phyloP scores from a whole-genome alignment of 768 basidiomycete species.

The Leccinum aurantiacum region DNA sequence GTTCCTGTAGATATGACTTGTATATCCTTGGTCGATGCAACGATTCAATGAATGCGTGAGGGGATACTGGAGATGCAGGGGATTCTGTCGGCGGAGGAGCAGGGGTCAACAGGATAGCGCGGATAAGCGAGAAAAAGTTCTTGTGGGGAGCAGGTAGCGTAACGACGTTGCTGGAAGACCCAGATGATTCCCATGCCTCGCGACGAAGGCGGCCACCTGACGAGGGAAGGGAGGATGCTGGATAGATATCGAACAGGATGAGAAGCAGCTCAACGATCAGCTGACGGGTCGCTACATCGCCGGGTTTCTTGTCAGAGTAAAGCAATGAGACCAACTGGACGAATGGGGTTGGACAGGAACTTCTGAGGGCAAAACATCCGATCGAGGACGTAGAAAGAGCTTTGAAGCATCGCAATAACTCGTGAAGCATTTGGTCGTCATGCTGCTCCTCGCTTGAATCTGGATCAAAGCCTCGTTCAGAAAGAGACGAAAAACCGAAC shows the following conservation, averaged over 20 bases:
- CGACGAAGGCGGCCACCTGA: constrained; percentile 39
- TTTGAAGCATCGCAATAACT: constrained; percentile 91
- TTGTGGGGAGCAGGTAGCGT: constrained; percentile 74
- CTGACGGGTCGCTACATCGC: constrained; percentile 86
- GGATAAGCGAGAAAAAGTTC: constrained; percentile 70
- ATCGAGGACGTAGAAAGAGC: constrained; percentile 87
- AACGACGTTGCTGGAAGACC: constrained; percentile 50
- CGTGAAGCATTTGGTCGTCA: constrained; percentile 91
- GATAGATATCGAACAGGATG: constrained; percentile 89
- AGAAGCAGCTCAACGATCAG: constrained; percentile 86
- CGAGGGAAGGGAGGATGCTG: constrained; percentile 63
- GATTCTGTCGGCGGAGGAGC: constrained; percentile 66
- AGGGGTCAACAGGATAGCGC: constrained; percentile 70
- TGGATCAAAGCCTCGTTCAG: constrained; percentile 10
- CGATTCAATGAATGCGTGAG: constrained; percentile 80
- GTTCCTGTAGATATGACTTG: constrained; percentile 78
- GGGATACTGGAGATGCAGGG: constrained; percentile 57
- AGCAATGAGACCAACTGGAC: constrained; percentile 78
- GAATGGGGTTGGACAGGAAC: constrained; percentile 86
- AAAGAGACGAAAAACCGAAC: constrained; percentile 24
- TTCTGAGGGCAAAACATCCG: constrained; percentile 89
- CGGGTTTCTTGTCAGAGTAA: constrained; percentile 98
- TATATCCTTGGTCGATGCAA: constrained; percentile 70
- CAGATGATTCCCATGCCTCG: constrained; percentile 58
- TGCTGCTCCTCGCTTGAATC: constrained; percentile 90